Evolutionary conservation across 352 stramenopile genomes (phyloP), one percentile per base, ranked within the genome.

Genomic region (Peronospora belbahrii): DNA sequence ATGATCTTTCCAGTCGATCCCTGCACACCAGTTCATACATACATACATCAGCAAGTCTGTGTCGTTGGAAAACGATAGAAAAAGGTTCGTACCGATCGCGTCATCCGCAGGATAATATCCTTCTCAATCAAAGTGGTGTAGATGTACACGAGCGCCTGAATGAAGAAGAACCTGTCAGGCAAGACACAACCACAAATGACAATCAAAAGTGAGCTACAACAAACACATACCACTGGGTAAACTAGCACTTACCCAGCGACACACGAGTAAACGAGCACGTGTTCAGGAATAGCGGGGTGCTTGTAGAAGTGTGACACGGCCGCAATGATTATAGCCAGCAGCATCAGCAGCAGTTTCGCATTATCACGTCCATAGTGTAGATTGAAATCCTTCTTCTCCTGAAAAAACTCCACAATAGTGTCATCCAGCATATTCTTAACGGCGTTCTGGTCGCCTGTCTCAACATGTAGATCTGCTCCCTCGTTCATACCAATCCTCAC

Each of bases 381-480:
- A 35, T 62, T 52, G 34, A 73, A 85, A 3, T 74, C 55, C 20
- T 66, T 38, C 38, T 74, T 81, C 15, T 65, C 62, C 47, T 88
- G 52, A 42, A 88, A 86, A 45, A 80, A 74, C 57, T 89, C 82
- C 41, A 70, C 51, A 39, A 94, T 70, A 13, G 70, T 74, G 49
- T 94, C 82, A 53, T 94, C 82, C 42, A 94, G 59, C 28, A 94
- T 66, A 51, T 91, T 91, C 59, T 89, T 89, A 23, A 94, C 79
- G 11, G 79, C 82, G 32, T 87, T 86, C 48, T 91, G 80, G 62
- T 94, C 82, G 6, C 77, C 79, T 27, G 74, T 85, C 56, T 94
- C 80, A 31, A 91, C 79, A 62, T 89, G 59, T 7, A 68, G 37
- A 34, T 74, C 64, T 70, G 37, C 27, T n/a, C n/a, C 23, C 24